These are phyloP conservation scores for Geum urbanum DNA, from an alignment of 306 rosid species.

Conservation along the genomic window DNA sequence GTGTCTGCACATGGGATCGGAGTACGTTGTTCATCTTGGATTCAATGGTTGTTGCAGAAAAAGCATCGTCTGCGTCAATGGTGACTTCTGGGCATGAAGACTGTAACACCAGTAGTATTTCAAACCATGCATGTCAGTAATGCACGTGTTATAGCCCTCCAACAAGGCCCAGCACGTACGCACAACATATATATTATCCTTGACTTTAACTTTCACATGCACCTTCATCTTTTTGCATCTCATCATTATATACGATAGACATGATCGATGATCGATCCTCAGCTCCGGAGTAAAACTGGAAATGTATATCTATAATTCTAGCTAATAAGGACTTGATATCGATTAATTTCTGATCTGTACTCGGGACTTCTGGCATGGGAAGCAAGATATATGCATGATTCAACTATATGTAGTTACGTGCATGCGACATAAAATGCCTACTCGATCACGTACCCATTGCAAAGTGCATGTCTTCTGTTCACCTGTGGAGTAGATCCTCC, in stretches of 20 bases:
- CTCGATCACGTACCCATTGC: too few species aligned
- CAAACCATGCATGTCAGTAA: slow-evolving; percentile 3
- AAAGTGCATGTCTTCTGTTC: too few species aligned
- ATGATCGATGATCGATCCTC: too few species aligned
- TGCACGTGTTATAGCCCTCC: not conserved
- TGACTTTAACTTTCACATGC: not conserved
- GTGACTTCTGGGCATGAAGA: slow-evolving; percentile 1
- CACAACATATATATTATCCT: not conserved
- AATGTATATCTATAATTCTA: not conserved
- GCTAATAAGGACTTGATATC: too few species aligned
- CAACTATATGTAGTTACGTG: too few species aligned
- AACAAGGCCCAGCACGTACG: not conserved
- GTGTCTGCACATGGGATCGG: slow-evolving; percentile 35
- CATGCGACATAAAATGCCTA: too few species aligned
- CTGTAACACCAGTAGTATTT: not conserved
- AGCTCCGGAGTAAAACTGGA: too few species aligned
- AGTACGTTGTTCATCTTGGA: too few species aligned
- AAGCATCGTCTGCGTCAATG: not conserved
- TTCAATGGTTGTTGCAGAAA: slow-evolving; percentile 11
- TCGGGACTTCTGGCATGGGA: too few species aligned
- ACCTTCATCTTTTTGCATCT: not conserved
- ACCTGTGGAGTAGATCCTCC: too few species aligned
- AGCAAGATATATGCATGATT: too few species aligned
- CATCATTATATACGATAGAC: not conserved
- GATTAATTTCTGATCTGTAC: too few species aligned